Evolutionary conservation across 495 filamentous ascomycete genomes (phyloP).

Genomic region (Tuber indicum): DNA sequence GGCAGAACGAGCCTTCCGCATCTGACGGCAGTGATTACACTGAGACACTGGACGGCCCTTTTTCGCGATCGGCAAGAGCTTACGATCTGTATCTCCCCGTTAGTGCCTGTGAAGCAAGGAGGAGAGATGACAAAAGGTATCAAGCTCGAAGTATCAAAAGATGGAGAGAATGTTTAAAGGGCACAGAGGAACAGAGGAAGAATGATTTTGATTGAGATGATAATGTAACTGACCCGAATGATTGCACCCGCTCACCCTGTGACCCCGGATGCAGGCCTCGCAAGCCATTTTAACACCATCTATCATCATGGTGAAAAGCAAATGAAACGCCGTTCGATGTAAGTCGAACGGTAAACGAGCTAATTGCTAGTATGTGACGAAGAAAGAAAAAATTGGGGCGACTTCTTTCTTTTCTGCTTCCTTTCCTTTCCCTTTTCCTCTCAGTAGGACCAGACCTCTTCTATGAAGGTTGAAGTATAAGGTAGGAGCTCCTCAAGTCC

Average conservation of each 20-base stretch:
- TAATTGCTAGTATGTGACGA: slow-evolving; percentile 34
- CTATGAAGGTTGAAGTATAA: slow-evolving; percentile 8
- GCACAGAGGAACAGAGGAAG: slow-evolving; percentile 25
- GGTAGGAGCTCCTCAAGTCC: slow-evolving; percentile 23
- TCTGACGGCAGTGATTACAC: slow-evolving; percentile 91
- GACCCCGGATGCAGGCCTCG: slow-evolving; percentile 88
- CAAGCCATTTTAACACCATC: slow-evolving; percentile 49
- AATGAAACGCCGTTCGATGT: slow-evolving; percentile 32
- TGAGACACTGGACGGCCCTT: slow-evolving; percentile 97
- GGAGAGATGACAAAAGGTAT: slow-evolving; percentile 9
- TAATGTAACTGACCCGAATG: slow-evolving; percentile 63
- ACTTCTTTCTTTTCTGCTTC: not conserved
- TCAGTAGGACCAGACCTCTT: slow-evolving; percentile 27
- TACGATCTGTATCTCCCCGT: slow-evolving; percentile 60
- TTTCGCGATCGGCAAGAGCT: slow-evolving; percentile 92
- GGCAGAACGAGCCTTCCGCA: slow-evolving; percentile 93
- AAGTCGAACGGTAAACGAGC: slow-evolving; percentile 36
- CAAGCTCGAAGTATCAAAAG: not conserved
- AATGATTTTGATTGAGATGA: slow-evolving; percentile 28
- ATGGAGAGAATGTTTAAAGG: slow-evolving; percentile 15
- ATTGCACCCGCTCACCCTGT: slow-evolving; percentile 91
- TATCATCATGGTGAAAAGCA: slow-evolving; percentile 40
- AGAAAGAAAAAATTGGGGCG: slow-evolving; percentile 6
- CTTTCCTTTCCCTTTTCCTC: not conserved
- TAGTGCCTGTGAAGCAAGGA: slow-evolving; percentile 40